Percentiles rank a stretch among this genome's conserved stretches.
These are phyloP conservation scores for Colletotrichum tropicale DNA, from an alignment of 2,329 filamentous ascomycete genomes.

Conservation along the genomic window DNA sequence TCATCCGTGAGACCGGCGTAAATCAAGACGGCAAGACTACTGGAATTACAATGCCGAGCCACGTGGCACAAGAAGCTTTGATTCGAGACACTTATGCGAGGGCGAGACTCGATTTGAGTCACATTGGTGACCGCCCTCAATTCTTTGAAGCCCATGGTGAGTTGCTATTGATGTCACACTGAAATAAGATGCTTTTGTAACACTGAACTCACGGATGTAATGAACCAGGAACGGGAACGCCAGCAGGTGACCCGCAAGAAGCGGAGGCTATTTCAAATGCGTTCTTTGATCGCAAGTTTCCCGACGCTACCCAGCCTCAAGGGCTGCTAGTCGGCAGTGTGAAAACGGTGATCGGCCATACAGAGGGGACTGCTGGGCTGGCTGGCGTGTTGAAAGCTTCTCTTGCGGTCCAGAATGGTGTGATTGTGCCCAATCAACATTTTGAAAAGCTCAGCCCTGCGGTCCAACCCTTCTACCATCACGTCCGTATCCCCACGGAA, in stretches of 20 bases:
- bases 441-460: slow-evolving; percentile 31
- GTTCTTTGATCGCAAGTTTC: neutral
- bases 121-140: slow-evolving; percentile 9
- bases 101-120: slow-evolving; percentile 3
- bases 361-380: slow-evolving; percentile 28
- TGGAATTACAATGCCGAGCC: slow-evolving; percentile 40
- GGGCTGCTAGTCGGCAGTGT: slow-evolving; percentile 25
- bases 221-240: slow-evolving; percentile 37
- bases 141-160: slow-evolving; percentile 37
- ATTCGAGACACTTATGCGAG: slow-evolving; percentile 30
- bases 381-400: slow-evolving; percentile 29
- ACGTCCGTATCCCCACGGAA: slow-evolving; percentile 19
- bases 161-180: slow-evolving; percentile 34
- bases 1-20: slow-evolving; percentile 26
- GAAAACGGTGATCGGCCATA: slow-evolving; percentile 32
- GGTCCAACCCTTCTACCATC: slow-evolving; percentile 25
- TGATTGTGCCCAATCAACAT: slow-evolving; percentile 32
- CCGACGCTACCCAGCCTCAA: neutral
- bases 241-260: slow-evolving; percentile 41
- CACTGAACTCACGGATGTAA: neutral
- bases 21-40: slow-evolving; percentile 26
- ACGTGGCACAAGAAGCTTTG: slow-evolving; percentile 27
- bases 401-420: slow-evolving; percentile 20
- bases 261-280: slow-evolving; percentile 28
- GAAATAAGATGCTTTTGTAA: neutral